Percentiles rank a stretch among this genome's conserved stretches.
These are phyloP conservation scores for Suhomyces choctaworum DNA, from an alignment of 1,139 yeast species.

Conservation along the genomic window DNA sequence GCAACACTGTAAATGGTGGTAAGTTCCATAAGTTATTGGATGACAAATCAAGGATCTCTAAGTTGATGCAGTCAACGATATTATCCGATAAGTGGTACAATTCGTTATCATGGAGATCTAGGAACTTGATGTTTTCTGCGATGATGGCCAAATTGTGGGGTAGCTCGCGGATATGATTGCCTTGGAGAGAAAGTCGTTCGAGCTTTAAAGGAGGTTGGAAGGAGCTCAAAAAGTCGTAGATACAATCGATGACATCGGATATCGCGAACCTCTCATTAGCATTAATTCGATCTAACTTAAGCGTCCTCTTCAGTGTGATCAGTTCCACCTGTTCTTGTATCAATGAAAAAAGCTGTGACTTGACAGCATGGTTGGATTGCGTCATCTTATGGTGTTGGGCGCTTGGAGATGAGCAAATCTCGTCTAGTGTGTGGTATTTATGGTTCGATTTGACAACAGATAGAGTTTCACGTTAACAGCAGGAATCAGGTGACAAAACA, in stretches of 20 bases:
- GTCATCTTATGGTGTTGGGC: conserved; percentile 3
- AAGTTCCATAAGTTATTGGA: conserved; percentile 48
- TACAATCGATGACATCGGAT: conserved; percentile 18
- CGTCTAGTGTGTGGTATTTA: no score
- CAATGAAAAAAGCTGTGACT: conserved; percentile 14
- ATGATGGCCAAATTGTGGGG: conserved; percentile 52
- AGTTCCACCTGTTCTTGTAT: conserved; percentile 21
- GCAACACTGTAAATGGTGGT: conserved; percentile 30
- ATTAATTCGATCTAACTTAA: conserved; percentile 17
- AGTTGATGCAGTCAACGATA: conserved; percentile 38
- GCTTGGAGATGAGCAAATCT: no score
- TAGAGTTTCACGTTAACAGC: no score
- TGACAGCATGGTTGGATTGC: conserved; percentile 7
- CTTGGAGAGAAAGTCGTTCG: conserved; percentile 55
- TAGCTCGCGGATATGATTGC: conserved; percentile 47
- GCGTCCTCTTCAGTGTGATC: conserved; percentile 16
- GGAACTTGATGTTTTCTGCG: conserved; percentile 49
- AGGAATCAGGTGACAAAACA: no score
- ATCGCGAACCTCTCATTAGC: conserved; percentile 6
- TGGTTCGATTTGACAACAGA: no score
- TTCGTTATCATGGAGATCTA: conserved; percentile 66
- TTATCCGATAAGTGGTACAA: conserved; percentile 55
- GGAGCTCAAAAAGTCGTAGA: conserved; percentile 18
- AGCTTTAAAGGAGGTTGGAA: conserved; percentile 38
- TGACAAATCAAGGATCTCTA: conserved; percentile 72